Percentiles rank a stretch among this genome's conserved stretches.
Conservation (phyloP, 2,329 filamentous ascomycete species). For the Pseudogymnoascus sp. region DNA sequence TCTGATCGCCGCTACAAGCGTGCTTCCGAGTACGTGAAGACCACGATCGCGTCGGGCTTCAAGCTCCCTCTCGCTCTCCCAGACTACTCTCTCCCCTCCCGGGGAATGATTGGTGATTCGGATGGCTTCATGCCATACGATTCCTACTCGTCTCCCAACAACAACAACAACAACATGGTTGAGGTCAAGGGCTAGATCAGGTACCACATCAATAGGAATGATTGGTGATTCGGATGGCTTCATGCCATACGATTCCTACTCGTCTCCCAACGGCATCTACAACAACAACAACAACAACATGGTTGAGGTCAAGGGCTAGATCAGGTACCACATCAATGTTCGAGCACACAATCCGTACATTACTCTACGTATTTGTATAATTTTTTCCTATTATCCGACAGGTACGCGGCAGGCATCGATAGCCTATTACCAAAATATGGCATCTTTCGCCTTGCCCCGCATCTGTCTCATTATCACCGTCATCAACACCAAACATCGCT, state of each 20-base stretch:
- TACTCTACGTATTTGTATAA: conserved; percentile 4
- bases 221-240: conserved; percentile 18
- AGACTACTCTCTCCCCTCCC: conserved; percentile 18
- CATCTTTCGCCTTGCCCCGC: background rate
- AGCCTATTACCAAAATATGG: background rate
- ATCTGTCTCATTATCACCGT: background rate
- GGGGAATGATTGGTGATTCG: conserved; percentile 20
- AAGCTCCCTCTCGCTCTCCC: conserved; percentile 29
- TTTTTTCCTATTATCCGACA: background rate
- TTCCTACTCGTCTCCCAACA: background rate
- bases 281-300: conserved; percentile 20
- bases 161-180: conserved; percentile 22
- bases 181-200: conserved; percentile 21
- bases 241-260: conserved; percentile 17
- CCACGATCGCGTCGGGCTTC: conserved; percentile 58
- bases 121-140: conserved; percentile 19
- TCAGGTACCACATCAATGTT: background rate
- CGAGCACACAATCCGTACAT: conserved; percentile 5
- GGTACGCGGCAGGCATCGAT: background rate
- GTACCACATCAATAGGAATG: conserved; percentile 11
- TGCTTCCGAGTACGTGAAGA: conserved; percentile 71
- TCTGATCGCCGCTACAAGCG: conserved; percentile 78
- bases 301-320: conserved; percentile 23
- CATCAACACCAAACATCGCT: conserved; percentile 2
- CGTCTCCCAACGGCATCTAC: background rate